Percentiles rank a stretch among this genome's conserved stretches.
Conservation (phyloP, 345 rosid genomes). For the Salix dunnii region DNA sequence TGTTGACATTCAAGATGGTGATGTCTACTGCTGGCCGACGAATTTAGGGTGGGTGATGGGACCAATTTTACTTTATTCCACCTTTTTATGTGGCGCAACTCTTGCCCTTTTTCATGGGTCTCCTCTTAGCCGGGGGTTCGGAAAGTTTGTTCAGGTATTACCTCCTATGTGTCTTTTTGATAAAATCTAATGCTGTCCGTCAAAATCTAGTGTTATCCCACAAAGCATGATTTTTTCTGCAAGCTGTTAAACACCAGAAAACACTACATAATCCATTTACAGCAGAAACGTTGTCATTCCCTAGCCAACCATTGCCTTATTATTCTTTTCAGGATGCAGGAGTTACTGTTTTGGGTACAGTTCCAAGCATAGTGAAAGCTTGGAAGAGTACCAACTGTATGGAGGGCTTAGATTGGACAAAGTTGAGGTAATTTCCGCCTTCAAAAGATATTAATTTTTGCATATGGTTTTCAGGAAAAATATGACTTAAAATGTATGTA, state of each 20-base stretch:
- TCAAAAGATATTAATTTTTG: background rate
- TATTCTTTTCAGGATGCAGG: slow-evolving; percentile 66
- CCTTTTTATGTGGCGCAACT: slow-evolving; percentile 71
- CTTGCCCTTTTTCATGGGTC: slow-evolving; percentile 87
- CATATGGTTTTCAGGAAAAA: background rate
- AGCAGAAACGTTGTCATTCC: background rate
- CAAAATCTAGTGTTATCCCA: background rate
- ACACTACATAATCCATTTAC: background rate
- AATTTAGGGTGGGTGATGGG: slow-evolving; percentile 98
- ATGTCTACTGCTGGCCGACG: slow-evolving; percentile 82
- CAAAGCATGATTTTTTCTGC: background rate
- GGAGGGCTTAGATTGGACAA: slow-evolving; percentile 78
- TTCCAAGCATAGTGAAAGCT: slow-evolving; percentile 81
- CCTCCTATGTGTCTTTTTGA: background rate
- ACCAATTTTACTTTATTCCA: slow-evolving; percentile 56
- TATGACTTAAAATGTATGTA: background rate
- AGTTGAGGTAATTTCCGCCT: slow-evolving; percentile 48
- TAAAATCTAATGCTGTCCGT: background rate
- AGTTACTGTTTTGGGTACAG: slow-evolving; percentile 80
- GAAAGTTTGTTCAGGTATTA: slow-evolving; percentile 73
- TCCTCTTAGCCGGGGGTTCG: slow-evolving; percentile 75
- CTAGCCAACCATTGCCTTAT: background rate
- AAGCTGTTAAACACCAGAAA: background rate
- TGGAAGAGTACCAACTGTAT: slow-evolving; percentile 69
- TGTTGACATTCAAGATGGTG: slow-evolving; percentile 47